Base-by-base conservation (phyloP, 1,284 basidiomycete genomes). In the Boletus holoroseus region DNA sequence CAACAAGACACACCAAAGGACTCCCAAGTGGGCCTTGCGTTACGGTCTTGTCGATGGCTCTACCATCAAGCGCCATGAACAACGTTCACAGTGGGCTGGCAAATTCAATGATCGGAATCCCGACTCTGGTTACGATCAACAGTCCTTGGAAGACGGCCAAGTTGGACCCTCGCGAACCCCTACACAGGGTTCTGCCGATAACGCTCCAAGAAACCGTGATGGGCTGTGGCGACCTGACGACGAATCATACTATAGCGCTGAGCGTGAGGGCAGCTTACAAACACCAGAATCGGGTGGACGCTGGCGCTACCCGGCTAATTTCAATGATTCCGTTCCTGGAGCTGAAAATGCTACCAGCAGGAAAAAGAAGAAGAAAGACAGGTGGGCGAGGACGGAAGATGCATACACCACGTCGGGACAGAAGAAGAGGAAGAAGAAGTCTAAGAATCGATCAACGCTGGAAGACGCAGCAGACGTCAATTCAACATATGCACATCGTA, bases 1-100 rank as follows among this genome's bases (percentile, higher is more conserved):
- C 74, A 97, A 97, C 76, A 91, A 94, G 75, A 94, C 83, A 61
- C 79, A 88, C 63, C 76, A 80, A 26, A 85, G 94, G 50, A 96
- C 94, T 20, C 94, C 94, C 15, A 93, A 95, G 66, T 98, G 94
- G 94, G 90, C 88, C 0, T 77, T 91, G 68, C 82, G 85, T 55
- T 91, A 90, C 64, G 93, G 93, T 31, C 83, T 97, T 43, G 82
- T 96, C 58, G 81, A 94, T 66, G 84, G 80, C 26, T 73, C 81
- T 20, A 82, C 85, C 59, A 83, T 88, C 62, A 78, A 82, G 60
- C 85, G 91, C 63, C 83, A 85, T 55, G 78, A 85, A 61, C 80
- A 78, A 52, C 87, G 86, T 64, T 89, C 84, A 42, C 87, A 91
- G 61, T 96, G 93, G 93, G 86, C 91, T 5, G 74, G 72, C 51